Evolutionary conservation across 2,329 filamentous ascomycete species (phyloP), one percentile per base, ranked within the genome.

Genomic region (Pestalotiopsis sp.): DNA sequence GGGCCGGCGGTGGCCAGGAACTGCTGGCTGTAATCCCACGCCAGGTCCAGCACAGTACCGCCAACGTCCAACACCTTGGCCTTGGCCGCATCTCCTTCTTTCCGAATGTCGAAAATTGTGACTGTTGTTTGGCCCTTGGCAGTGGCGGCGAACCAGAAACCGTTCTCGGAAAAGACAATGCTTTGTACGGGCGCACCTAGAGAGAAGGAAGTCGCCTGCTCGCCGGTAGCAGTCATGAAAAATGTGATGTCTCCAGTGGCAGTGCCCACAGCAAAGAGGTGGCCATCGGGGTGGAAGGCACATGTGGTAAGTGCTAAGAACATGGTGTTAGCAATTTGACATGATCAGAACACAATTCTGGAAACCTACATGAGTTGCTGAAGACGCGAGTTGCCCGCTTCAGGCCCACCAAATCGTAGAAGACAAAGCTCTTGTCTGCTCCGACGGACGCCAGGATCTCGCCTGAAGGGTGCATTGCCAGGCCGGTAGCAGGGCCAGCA

Each of bases 211-310:
- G 93, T 93, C 35, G 93, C 93, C 71, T 89, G 86, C 69, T 91
- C 88, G 48, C 94, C 91, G 0, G 88, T 92, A 79, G 92, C 94
- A 72, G 94, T 91, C 80, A 97, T 92, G 81, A 92, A 98, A 65
- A 99, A 88, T 78, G 94, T 93, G 78, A 99, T 92, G 68, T 94
- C 89, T 58, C 94, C 94, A 62, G 91, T 86, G 10, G 83, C 83
- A n/a, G 92, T 92, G 70, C 95, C 96, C 2, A 91, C 92, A 52
- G 94, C 95, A 73, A 98, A 89, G 5, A 99, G 86, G 77, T 98
- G 93, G n/a, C 96, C 96, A 76, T 99, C 96, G 6, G 97, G 96
- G 78, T 99, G 96, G 86, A 99, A 98, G 40, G 91, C 88, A 71
- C 90, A 92, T 64, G 90, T 88, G 1, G 92, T 92, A 59, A 97